Evolutionary conservation across 129 eudicot genomes (phyloP).

Genomic region (Helianthus annuus): DNA sequence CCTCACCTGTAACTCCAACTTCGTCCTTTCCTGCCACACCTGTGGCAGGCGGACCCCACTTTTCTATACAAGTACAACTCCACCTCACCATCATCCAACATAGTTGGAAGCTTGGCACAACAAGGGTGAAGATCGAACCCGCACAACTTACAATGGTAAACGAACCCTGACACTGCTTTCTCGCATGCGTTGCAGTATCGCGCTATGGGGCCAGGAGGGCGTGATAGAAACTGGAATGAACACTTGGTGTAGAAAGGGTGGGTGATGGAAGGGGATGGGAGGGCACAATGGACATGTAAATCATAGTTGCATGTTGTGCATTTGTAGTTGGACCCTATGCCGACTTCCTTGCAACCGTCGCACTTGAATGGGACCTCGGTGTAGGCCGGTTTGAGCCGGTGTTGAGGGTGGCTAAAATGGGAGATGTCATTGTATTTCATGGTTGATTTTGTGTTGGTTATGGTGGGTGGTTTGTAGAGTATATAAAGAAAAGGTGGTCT

Average conservation of each 20-base stretch:
- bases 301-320: constrained; percentile 60
- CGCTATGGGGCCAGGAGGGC: constrained; percentile 48
- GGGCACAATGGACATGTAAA: constrained; percentile 55
- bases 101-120: constrained; percentile 68
- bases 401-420: constrained; percentile 57
- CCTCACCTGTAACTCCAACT: constrained; percentile 61
- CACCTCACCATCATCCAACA: constrained; percentile 51
- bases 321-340: constrained; percentile 60
- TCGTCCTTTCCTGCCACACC: constrained; percentile 59
- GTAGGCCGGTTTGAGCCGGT: constrained; percentile 55
- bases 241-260: constrained; percentile 68
- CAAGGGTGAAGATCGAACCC: constrained; percentile 76
- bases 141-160: constrained; percentile 60
- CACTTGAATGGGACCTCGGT: constrained; percentile 61
- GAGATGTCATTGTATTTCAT: constrained; percentile 49
- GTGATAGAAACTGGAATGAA: constrained; percentile 38
- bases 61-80: constrained; percentile 46
- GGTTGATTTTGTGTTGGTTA: constrained; percentile 29
- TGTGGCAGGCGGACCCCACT: constrained; percentile 45
- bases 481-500: constrained; percentile 12
- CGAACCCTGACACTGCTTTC: constrained; percentile 45
- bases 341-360: constrained; percentile 75
- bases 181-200: constrained; percentile 64
- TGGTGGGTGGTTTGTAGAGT: constrained; percentile 23
- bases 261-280: constrained; percentile 41